Conservation (phyloP, 495 filamentous ascomycete genomes). For the Penicillium canescens region DNA sequence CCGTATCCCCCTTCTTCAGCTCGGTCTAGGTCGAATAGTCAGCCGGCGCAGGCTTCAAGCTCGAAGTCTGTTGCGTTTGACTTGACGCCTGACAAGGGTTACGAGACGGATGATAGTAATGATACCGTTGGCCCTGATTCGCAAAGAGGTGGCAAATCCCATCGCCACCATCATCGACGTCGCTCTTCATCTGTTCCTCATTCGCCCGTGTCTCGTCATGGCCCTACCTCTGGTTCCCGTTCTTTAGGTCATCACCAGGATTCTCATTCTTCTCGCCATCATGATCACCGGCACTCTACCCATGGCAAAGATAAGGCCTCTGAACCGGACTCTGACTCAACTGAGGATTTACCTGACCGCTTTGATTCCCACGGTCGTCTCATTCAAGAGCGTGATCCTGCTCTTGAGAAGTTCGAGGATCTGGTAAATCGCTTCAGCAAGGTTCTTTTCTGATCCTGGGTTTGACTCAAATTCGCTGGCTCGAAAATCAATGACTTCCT, state of each 20-base stretch:
- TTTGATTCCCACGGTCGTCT: constrained; percentile 64
- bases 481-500: too few species aligned
- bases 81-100: constrained; percentile 30
- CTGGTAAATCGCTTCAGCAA: constrained; percentile 34
- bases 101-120: constrained; percentile 48
- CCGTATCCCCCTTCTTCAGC: background rate
- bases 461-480: too few species aligned
- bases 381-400: constrained; percentile 36
- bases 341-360: constrained; percentile 60
- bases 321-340: constrained; percentile 39
- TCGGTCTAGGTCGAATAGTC: constrained; percentile 21
- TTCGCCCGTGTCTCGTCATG: constrained; percentile 5
- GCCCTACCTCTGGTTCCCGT: background rate
- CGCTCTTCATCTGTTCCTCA: constrained; percentile 31
- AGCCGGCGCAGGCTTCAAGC: constrained; percentile 17
- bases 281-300: constrained; percentile 3
- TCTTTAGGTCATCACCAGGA: background rate
- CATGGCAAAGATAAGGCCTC: constrained; percentile 8
- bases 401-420: constrained; percentile 37
- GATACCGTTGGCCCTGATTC: constrained; percentile 31
- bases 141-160: constrained; percentile 10
- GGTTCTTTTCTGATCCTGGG: constrained; percentile 19
- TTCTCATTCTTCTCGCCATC: constrained; percentile 1
- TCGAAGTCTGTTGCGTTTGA: constrained; percentile 44
- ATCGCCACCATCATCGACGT: constrained; percentile 24